Evolutionary conservation across 2,329 filamentous ascomycete species (phyloP), one percentile per base, ranked within the genome.

Genomic region (Pleomassaria siparia): DNA sequence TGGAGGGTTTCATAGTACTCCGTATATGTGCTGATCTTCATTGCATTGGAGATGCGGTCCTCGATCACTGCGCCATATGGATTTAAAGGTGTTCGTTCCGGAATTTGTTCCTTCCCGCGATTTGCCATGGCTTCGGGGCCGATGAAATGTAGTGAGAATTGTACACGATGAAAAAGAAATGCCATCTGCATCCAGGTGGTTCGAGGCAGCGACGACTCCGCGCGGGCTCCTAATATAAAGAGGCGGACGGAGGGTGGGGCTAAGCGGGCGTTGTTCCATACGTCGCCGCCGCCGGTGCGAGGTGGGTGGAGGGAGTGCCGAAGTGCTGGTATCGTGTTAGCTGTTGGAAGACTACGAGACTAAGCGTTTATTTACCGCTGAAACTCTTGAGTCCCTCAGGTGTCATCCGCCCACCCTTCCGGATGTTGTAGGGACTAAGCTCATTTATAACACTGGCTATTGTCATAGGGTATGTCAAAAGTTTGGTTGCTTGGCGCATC

Each of bases 1-100:
- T 99, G 92, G 59, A 99, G 83, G 2, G 89, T 97, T 73, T 99
- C 92, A 76, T 95, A 99, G 75, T 99, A 96, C 61, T 99, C 94
- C 43, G 97, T 92, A 64, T 91, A 96, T 0, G 95, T 99, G 70
- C 87, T 94, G 64, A 99, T 95, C 77, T 99, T 99, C 83, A 97
- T 85, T 57, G 87, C 86, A 46, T 87, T 85, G 66, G 87, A 89
- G 8, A 99, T 80, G 43, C 92, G 85, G 70, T 95, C 92, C 74
- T 99, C 95, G 12, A 96, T 83, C 43, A 99, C 81, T n/a, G 89
- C 89, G 33, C 94, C 94, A 60, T 91, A 99, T 0, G 94, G 94
- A 67, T 99, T 99, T 9, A 78, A 75, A 0, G 91, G 78, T 1
- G 90, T 96, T 46, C 91, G 85, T 58, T 88, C 82, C 1, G 95